Evolutionary conservation across 768 basidiomycete species (phyloP).

Genomic region (Kwoniella newhampshirensis): DNA sequence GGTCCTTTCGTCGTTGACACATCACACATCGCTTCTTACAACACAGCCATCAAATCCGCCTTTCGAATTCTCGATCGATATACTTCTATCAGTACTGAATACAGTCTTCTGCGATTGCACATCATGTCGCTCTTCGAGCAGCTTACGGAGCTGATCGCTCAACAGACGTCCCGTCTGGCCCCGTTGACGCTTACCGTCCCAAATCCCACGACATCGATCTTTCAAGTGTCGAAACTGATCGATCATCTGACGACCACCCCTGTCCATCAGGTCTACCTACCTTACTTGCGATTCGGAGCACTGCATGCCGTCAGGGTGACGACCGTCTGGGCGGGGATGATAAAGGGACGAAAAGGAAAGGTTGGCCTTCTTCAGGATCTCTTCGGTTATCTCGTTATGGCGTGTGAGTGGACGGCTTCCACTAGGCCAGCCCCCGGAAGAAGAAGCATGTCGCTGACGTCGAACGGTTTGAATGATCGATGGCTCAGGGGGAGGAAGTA

Average conservation of each 20-base stretch:
- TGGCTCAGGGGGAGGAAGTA: conserved; percentile 45
- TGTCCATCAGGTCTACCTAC: conserved; percentile 34
- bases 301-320: conserved; percentile 41
- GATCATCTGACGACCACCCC: conserved; percentile 29
- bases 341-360: conserved; percentile 16
- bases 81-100: too few species aligned
- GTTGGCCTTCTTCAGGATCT: conserved; percentile 36
- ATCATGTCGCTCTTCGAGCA: conserved; percentile 16
- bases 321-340: conserved; percentile 38
- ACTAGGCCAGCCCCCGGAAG: not conserved
- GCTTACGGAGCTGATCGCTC: conserved; percentile 5
- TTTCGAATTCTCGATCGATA: too few species aligned
- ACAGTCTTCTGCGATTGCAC: too few species aligned
- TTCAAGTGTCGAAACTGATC: conserved; percentile 21
- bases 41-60: too few species aligned
- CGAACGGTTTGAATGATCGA: too few species aligned
- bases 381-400: conserved; percentile 38
- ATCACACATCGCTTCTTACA: too few species aligned
- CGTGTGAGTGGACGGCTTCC: conserved; percentile 32
- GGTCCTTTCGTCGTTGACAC: too few species aligned
- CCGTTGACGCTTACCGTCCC: conserved; percentile 23
- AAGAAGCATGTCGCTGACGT: not conserved
- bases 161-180: conserved; percentile 4
- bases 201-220: conserved; percentile 23
- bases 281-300: conserved; percentile 30